phyloP scores from a whole-genome alignment of 768 basidiomycete genomes.

The Tephrocybe rancida region DNA sequence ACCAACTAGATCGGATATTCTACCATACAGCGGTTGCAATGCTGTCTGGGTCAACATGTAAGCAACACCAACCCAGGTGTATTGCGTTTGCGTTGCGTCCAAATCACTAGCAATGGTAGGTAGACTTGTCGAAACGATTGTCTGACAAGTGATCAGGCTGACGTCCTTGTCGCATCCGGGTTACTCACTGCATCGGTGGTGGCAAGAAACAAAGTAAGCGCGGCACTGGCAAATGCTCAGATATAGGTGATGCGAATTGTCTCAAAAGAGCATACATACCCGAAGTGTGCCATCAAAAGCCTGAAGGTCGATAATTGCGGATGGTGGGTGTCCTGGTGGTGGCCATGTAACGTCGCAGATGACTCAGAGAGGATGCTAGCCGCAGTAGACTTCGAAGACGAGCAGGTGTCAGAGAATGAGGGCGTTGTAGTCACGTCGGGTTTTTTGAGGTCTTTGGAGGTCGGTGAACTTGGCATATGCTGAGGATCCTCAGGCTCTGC shows the following conservation, averaged over 20 bases:
- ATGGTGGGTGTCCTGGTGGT: slow-evolving; percentile 16
- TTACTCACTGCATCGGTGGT: slow-evolving; percentile 79
- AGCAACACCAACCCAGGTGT: slow-evolving; percentile 85
- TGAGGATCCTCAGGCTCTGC: not conserved
- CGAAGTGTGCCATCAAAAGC: slow-evolving; percentile 67
- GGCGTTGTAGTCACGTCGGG: slow-evolving; percentile 2
- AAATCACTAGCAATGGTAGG: slow-evolving; percentile 80
- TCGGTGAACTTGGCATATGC: not conserved
- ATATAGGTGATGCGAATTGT: not conserved
- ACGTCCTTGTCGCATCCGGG: not conserved
- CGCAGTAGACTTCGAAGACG: slow-evolving; percentile 21
- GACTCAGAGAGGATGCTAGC: slow-evolving; percentile 31
- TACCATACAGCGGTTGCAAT: slow-evolving; percentile 82
- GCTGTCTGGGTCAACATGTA: slow-evolving; percentile 89
- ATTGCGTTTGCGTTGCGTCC: slow-evolving; percentile 66
- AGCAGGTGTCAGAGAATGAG: slow-evolving; percentile 1
- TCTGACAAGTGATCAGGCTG: slow-evolving; percentile 29
- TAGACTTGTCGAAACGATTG: slow-evolving; percentile 80
- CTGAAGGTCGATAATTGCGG: slow-evolving; percentile 52
- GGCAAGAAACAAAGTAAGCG: slow-evolving; percentile 79
- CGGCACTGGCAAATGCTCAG: slow-evolving; percentile 52
- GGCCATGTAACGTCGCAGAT: slow-evolving; percentile 29
- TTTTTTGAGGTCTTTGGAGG: slow-evolving; percentile 1
- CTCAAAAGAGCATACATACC: slow-evolving; percentile 42
- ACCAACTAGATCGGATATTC: slow-evolving; percentile 77